Conservation (phyloP, 169 alveolate species). For the Plasmodium falciparum region DNA sequence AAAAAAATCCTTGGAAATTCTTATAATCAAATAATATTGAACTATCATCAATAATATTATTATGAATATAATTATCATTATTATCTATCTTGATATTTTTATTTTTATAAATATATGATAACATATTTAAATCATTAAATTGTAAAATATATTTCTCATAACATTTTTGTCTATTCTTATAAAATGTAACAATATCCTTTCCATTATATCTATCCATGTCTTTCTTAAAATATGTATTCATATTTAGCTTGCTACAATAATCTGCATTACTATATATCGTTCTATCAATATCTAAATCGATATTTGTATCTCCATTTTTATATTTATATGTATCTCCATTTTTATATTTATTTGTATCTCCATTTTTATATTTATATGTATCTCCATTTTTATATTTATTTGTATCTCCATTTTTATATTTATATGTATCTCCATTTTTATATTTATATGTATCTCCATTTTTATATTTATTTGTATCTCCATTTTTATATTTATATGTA, state of each 20-base stretch:
- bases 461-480: background rate
- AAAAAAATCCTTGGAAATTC: conserved; percentile 41
- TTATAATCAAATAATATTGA: conserved; percentile 13
- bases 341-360: background rate
- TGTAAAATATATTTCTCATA: conserved; percentile 60
- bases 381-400: background rate
- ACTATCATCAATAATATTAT: background rate
- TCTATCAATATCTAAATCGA: no score
- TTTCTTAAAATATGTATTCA: conserved; percentile 15
- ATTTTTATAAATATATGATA: conserved; percentile 7
- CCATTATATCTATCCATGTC: conserved; percentile 2
- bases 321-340: background rate
- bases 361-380: background rate
- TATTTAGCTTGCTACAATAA: background rate
- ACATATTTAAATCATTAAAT: conserved; percentile 30
- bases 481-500: background rate
- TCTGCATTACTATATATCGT: background rate
- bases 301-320: background rate
- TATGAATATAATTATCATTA: background rate
- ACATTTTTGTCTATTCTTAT: conserved; percentile 48
- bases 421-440: background rate
- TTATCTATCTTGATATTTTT: background rate
- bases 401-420: background rate
- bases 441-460: background rate
- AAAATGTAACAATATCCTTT: conserved; percentile 45